Evolutionary conservation across 441 rosid genomes (phyloP), one percentile per base, ranked within the genome.

Genomic region (Corymbia calophylla): DNA sequence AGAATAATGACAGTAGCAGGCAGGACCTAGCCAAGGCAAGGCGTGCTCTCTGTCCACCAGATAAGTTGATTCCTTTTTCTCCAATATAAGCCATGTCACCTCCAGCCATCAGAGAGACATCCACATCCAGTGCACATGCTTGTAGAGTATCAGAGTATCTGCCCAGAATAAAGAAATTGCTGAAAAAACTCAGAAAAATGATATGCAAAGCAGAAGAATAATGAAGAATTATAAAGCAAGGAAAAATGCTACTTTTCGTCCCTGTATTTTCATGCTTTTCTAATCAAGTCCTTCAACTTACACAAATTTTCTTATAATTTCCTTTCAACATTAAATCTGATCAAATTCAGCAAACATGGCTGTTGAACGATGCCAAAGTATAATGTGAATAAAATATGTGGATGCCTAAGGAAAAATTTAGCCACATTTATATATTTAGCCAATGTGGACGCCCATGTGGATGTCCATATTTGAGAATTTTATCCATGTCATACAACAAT

Each of bases 41-140:
- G n/a, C 99, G 98, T 92, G 99, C 98, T 94, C 96, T 95, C 92
- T 98, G 99, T 90, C 99, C 99, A 87, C 99, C 99, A 47, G 99
- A 98, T 92, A 98, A 95, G 94, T 97, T 98, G 32, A 92, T 90
- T 90, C 99, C 99, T 94, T 97, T 97, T 89, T 96, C 98, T 87
- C 99, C 99, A 91, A 97, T 94, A 92, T 92, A 91, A 90, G 99
- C 94, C 98, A 95, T 93, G 93, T 98, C 99, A 82, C 96, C 96
- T 92, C 99, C 98, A 87, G 91, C 95, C 99, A 97, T 97, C 86
- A 91, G 88, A 77, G 99, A 97, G 90, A 96, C 91, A 92, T 98
- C 99, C 55, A 94, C 92, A 91, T 98, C 97, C 90, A 98, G 91
- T 90, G 99, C 95, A 88, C 99, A 97, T 68, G 96, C 98, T 92